Conservation (phyloP, 192 early-diverging fungal species). For the Linnemannia elongata region DNA sequence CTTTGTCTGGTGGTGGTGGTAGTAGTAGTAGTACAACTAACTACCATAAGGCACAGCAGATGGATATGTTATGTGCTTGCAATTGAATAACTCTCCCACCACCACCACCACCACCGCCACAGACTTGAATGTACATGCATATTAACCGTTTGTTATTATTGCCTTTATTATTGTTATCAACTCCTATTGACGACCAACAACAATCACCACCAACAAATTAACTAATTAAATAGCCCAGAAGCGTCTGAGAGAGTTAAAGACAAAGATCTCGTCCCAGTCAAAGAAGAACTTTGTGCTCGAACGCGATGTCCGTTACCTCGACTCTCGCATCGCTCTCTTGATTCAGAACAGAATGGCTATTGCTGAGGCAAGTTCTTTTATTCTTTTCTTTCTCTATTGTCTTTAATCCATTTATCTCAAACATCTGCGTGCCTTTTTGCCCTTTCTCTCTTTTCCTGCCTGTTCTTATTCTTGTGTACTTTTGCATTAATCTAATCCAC, state of each 20-base stretch:
- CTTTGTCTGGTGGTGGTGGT: background rate
- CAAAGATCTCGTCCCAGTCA: constrained; percentile 91
- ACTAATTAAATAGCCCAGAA: constrained; percentile 78
- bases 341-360: constrained; percentile 96
- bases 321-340: constrained; percentile 90
- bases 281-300: constrained; percentile 97
- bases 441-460: constrained; percentile 14
- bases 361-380: constrained; percentile 71
- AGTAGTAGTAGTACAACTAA: too few relatives aligned
- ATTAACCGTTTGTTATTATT: background rate
- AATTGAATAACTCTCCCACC: too few relatives aligned
- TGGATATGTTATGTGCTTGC: too few relatives aligned
- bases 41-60: too few relatives aligned
- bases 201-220: background rate
- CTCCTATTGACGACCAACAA: background rate
- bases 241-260: constrained; percentile 86
- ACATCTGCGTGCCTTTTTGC: background rate
- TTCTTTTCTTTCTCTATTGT: background rate
- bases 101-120: too few relatives aligned
- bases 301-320: constrained; percentile 92
- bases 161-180: constrained; percentile 22
- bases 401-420: background rate
- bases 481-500: background rate
- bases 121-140: too few relatives aligned
- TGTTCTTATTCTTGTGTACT: background rate